Evolutionary conservation across 2,329 filamentous ascomycete species (phyloP), one percentile per base, ranked within the genome.

Genomic region (Fusarium papillatum): DNA sequence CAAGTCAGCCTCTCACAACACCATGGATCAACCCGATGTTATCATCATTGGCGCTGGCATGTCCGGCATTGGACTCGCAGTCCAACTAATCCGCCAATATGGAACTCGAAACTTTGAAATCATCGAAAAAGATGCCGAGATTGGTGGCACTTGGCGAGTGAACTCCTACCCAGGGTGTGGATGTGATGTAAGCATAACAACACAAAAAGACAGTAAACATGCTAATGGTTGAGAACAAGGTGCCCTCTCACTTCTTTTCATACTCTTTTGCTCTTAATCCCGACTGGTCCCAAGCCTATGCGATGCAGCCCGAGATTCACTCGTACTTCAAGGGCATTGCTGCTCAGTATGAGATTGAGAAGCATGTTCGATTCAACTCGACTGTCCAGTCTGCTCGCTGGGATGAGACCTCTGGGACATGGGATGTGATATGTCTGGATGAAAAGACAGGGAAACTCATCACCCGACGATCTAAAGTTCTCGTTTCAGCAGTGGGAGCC

Each of bases 31-130:
- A 34, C 48, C 66, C 17, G 79, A 79, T 17, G 70, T 80, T n/a
- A 69, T 81, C 11, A 79, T 81, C 19, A 81, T 81, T 11, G 80
- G 79, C 10, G 77, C 74, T 3, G 80, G 80, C 19, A 81, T 81
- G 75, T 81, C 78, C 3, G 80, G 80, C 1, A 72, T 81, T 31
- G 76, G 75, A 1, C 66, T 81, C 8, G 79, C 73, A 5, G 61
- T 81, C 2, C 78, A 80, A 17, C 38, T 81, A 2, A 48, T 81
- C 2, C 66, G 72, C 0, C 63, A 79, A 4, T 70, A 75, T 5
- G 55, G 68, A 5, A 74, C 69, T 3, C 69, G 75, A 24, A 77
- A 70, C 19, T 81, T 81, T 29, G 72, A 77, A 14, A 73, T 81
- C 4, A 69, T 80, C 5, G 80, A 81, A 13, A 81, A 76, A 31